A percentile compares a stretch with the other conserved stretches of the same genome.
Evolutionary conservation across 441 rosid species (phyloP).

Genomic region (Pelargonium myrrhifolium): DNA sequence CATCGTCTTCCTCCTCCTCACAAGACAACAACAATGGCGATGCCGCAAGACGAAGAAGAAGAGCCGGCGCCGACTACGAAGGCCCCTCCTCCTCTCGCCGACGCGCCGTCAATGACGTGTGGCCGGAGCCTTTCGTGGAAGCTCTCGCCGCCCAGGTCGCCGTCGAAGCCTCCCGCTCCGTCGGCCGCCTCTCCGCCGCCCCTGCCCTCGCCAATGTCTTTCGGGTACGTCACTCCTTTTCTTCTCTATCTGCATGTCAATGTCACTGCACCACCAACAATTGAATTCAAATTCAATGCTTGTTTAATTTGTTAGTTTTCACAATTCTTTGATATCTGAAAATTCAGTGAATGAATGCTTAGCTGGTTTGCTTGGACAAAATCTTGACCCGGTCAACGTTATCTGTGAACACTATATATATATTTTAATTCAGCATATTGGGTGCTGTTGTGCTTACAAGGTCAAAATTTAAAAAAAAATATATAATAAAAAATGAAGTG

Average conservation of each 20-base stretch:
- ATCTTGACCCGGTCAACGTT: neutral
- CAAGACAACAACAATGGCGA: slow-evolving; percentile 22
- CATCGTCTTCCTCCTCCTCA: slow-evolving; percentile 40
- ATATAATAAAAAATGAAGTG: too few species aligned
- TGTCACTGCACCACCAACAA: too few species aligned
- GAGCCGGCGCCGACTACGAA: slow-evolving; percentile 33
- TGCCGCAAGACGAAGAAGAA: slow-evolving; percentile 25
- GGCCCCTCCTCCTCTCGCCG: slow-evolving; percentile 65
- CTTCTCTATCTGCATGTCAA: too few species aligned
- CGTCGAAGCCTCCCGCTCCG: slow-evolving; percentile 41
- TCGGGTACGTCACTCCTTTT: slow-evolving; percentile 36
- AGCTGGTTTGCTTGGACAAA: too few species aligned
- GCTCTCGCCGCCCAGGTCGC: slow-evolving; percentile 76
- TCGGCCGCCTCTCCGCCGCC: slow-evolving; percentile 69
- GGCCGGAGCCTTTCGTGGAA: slow-evolving; percentile 93
- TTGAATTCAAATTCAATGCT: too few species aligned
- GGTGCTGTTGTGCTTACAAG: too few species aligned
- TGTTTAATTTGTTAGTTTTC: too few species aligned
- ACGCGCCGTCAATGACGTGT: slow-evolving; percentile 52
- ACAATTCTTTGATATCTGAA: too few species aligned
- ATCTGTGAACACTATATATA: too few species aligned
- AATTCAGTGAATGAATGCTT: neutral
- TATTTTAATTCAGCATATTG: too few species aligned
- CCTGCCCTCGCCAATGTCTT: slow-evolving; percentile 68
- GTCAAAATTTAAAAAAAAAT: too few species aligned